These are phyloP conservation scores for Arthroderma uncinatum DNA, from an alignment of 2,329 filamentous ascomycete genomes.

Conservation along the genomic window DNA sequence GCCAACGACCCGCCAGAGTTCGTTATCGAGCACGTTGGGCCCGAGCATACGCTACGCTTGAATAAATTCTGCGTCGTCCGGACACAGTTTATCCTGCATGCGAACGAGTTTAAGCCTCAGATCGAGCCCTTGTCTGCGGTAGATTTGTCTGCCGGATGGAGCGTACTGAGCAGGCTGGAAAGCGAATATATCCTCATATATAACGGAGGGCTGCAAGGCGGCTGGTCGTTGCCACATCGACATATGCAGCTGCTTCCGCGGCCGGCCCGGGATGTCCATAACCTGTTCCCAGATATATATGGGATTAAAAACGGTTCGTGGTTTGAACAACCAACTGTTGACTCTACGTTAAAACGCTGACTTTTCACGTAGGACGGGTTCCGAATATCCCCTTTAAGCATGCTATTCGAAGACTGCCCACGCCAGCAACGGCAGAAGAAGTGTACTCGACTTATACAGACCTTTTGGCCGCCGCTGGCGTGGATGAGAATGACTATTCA, in stretches of 20 bases:
- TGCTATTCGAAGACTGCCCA: constrained; percentile 4
- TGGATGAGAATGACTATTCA: constrained; percentile 16
- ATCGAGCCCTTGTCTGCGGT: constrained; percentile 12
- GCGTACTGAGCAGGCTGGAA: constrained; percentile 11
- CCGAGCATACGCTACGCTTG: constrained; percentile 16
- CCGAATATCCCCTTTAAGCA: constrained; percentile 14
- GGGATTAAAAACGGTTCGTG: constrained; percentile 12
- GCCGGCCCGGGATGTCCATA: constrained; percentile 10
- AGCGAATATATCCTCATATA: constrained; percentile 14
- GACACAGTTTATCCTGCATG: constrained; percentile 17
- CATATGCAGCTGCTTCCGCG: constrained; percentile 16
- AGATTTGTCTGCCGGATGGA: constrained; percentile 14
- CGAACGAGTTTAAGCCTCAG: constrained; percentile 16
- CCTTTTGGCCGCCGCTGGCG: constrained; percentile 10
- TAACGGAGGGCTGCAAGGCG: constrained; percentile 15
- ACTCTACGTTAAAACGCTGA: background rate
- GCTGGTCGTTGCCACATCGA: constrained; percentile 14
- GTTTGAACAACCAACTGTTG: background rate
- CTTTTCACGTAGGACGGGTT: constrained; percentile 6
- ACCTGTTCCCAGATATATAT: constrained; percentile 15
- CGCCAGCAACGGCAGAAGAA: background rate
- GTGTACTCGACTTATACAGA: constrained; percentile 10
- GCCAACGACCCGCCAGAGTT: constrained; percentile 16
- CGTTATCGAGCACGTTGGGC: constrained; percentile 12
- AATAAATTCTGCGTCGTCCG: constrained; percentile 19